Evolutionary conservation across 805 yeast genomes (phyloP).

Genomic region (Metschnikowia colocasiae): DNA sequence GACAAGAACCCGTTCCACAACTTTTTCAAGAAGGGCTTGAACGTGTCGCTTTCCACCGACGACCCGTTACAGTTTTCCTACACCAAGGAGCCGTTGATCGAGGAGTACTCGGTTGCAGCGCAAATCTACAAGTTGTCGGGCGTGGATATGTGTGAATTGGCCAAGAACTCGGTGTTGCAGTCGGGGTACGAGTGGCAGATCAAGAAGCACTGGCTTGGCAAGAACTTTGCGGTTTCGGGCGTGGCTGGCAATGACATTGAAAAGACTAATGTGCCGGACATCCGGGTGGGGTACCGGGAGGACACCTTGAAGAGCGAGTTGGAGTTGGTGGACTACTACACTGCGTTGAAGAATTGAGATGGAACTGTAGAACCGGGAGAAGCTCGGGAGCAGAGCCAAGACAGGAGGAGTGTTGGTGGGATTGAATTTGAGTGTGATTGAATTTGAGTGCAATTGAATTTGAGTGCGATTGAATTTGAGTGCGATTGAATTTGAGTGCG

Average conservation of each 20-base stretch:
- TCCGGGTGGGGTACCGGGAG: slow-evolving; percentile 76
- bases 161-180: slow-evolving; percentile 86
- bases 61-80: slow-evolving; percentile 97
- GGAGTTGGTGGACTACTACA: slow-evolving; percentile 62
- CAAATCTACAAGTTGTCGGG: slow-evolving; percentile 91
- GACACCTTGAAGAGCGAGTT: slow-evolving; percentile 74
- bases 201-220: slow-evolving; percentile 92
- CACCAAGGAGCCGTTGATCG: slow-evolving; percentile 95
- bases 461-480: too few species aligned
- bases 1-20: slow-evolving; percentile 94
- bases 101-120: slow-evolving; percentile 97
- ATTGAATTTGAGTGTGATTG: too few species aligned
- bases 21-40: slow-evolving; percentile 89
- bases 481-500: too few species aligned
- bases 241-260: slow-evolving; percentile 84
- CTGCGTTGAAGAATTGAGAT: slow-evolving; percentile 20
- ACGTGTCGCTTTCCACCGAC: slow-evolving; percentile 92
- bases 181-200: slow-evolving; percentile 88
- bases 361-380: neutral
- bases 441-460: too few species aligned
- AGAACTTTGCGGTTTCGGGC: slow-evolving; percentile 53
- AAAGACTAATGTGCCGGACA: slow-evolving; percentile 91
- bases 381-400: too few species aligned
- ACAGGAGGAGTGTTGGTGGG: neutral
- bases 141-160: slow-evolving; percentile 97